These are phyloP conservation scores for Diplosphaera chodatii DNA, from an alignment of 139 green algal genomes.

Conservation along the genomic window DNA sequence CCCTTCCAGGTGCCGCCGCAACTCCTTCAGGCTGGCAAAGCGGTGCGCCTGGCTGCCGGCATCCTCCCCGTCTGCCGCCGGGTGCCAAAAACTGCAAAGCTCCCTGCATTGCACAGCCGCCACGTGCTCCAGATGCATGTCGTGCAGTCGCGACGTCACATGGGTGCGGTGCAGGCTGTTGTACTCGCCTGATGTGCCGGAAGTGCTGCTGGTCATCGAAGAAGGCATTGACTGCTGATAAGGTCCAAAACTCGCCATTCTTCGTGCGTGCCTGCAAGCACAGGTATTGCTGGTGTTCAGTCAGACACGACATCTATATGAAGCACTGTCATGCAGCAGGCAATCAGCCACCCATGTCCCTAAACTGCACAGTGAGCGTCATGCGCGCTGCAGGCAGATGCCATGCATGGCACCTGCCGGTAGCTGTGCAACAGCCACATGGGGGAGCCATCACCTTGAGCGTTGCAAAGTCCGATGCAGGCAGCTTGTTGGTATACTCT, in stretches of 20 bases:
- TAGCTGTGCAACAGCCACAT: background rate
- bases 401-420: background rate
- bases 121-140: too few relatives aligned
- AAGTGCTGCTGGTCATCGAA: constrained; percentile 88
- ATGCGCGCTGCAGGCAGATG: too few relatives aligned
- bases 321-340: background rate
- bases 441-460: constrained; percentile 41
- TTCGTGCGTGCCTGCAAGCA: constrained; percentile 26
- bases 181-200: constrained; percentile 54
- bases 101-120: constrained; percentile 31
- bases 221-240: constrained; percentile 65
- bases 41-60: background rate
- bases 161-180: too few relatives aligned
- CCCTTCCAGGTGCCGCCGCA: constrained; percentile 62
- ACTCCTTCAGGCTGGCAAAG: constrained; percentile 46
- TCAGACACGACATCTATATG: too few relatives aligned
- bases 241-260: constrained; percentile 32
- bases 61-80: constrained; percentile 23
- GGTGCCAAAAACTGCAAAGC: constrained; percentile 76
- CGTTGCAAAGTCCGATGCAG: constrained; percentile 40
- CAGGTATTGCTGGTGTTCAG: too few relatives aligned
- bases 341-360: background rate
- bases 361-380: too few relatives aligned
- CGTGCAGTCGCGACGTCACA: too few relatives aligned
- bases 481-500: constrained; percentile 58